A percentile compares a stretch with the other conserved stretches of the same genome.
Conservation (phyloP, 164 flowering plant genomes). For the Stephania japonica region DNA sequence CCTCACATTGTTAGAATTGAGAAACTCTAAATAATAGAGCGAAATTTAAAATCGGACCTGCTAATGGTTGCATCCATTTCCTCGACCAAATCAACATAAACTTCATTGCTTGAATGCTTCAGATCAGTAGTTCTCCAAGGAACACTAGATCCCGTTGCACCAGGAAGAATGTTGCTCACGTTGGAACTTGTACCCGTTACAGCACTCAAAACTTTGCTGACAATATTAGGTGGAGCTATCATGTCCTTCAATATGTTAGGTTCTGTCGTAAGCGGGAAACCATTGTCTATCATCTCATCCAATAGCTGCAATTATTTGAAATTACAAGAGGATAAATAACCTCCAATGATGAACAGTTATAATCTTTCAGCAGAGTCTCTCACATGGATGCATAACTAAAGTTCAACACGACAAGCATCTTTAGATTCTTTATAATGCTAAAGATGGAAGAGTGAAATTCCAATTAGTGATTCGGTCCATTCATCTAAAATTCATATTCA, state of each 20-base stretch:
- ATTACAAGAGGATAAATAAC: background rate
- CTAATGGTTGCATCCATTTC: conserved; percentile 89
- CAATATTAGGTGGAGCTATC: conserved; percentile 94
- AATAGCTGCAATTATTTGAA: conserved; percentile 63
- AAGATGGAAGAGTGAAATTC: background rate
- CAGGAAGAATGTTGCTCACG: conserved; percentile 84
- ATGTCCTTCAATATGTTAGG: conserved; percentile 86
- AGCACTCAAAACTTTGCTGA: conserved; percentile 89
- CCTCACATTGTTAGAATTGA: background rate
- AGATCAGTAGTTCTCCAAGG: conserved; percentile 87
- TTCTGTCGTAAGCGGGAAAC: conserved; percentile 96
- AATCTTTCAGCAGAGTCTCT: background rate
- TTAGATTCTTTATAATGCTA: background rate
- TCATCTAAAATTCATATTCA: background rate
- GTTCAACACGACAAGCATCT: background rate
- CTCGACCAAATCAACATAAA: conserved; percentile 86
- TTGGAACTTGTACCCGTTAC: conserved; percentile 90
- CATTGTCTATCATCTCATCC: conserved; percentile 99
- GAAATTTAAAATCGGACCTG: conserved; percentile 42
- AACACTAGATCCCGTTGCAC: conserved; percentile 79
- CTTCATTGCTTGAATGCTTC: conserved; percentile 83
- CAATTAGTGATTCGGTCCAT: background rate
- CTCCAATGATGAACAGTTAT: background rate
- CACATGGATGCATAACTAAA: background rate
- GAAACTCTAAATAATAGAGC: background rate